Percentiles rank a stretch among this genome's conserved stretches.
phyloP scores from a whole-genome alignment of 371 early-diverging fungal species.

The Catenaria anguillulae region DNA sequence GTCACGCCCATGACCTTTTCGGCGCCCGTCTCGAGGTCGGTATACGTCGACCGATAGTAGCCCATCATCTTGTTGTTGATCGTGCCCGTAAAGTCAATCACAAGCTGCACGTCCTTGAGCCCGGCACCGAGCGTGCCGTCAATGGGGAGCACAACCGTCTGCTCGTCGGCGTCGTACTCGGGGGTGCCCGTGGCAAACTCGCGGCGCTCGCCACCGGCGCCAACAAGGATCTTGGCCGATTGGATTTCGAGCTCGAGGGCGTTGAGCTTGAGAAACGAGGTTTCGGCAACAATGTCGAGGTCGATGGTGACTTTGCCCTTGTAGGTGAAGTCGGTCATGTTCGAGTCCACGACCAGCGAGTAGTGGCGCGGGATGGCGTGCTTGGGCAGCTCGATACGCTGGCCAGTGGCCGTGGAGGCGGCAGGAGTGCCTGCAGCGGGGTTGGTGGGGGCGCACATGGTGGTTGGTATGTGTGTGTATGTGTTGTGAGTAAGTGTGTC shows the following conservation, averaged over 20 bases:
- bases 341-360: slow-evolving; percentile 46
- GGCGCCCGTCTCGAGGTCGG: slow-evolving; percentile 38
- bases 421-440: no score
- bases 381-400: slow-evolving; percentile 49
- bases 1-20: slow-evolving; percentile 48
- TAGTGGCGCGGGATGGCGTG: slow-evolving; percentile 60
- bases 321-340: slow-evolving; percentile 47
- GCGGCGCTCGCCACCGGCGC: no score
- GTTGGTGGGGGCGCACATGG: neutral
- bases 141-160: slow-evolving; percentile 43
- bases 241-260: slow-evolving; percentile 44
- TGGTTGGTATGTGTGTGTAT: no score
- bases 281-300: slow-evolving; percentile 33
- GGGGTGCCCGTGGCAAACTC: slow-evolving; percentile 27
- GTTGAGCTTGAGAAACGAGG: slow-evolving; percentile 41
- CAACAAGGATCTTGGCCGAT: slow-evolving; percentile 7
- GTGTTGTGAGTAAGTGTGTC: no score
- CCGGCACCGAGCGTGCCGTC: slow-evolving; percentile 32
- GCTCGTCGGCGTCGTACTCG: slow-evolving; percentile 37
- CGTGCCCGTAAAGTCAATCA: slow-evolving; percentile 44
- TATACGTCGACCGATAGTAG: slow-evolving; percentile 63
- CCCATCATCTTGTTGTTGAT: slow-evolving; percentile 71
- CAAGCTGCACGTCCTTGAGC: slow-evolving; percentile 30
- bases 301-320: slow-evolving; percentile 36
- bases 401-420: neutral